These are phyloP conservation scores for Mycena alexandri DNA, from an alignment of 768 basidiomycete species.

Conservation along the genomic window DNA sequence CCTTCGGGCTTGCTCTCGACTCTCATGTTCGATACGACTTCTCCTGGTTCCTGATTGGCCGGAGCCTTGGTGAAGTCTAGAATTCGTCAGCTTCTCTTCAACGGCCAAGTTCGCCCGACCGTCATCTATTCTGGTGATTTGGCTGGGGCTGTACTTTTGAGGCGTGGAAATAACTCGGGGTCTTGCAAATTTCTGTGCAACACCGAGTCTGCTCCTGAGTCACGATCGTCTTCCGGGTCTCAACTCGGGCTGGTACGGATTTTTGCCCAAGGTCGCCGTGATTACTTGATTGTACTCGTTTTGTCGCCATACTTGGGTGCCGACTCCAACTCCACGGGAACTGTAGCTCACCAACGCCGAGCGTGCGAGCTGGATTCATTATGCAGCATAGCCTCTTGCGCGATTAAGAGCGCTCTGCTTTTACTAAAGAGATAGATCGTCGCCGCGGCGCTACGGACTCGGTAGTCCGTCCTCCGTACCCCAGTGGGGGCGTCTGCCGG, in stretches of 20 bases:
- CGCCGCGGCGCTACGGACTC: background rate
- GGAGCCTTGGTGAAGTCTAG: no score
- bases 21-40: background rate
- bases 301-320: constrained; percentile 4
- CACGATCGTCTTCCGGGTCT: background rate
- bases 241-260: background rate
- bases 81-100: no score
- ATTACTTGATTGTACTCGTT: background rate
- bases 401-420: background rate
- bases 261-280: background rate
- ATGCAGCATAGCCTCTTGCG: constrained; percentile 1
- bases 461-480: background rate
- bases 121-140: no score
- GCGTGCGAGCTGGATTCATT: background rate
- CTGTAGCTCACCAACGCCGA: constrained; percentile 2
- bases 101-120: no score
- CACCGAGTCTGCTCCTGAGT: background rate
- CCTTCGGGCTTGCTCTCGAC: background rate
- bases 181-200: background rate
- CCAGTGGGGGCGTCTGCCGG: background rate
- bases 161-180: background rate
- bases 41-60: no score
- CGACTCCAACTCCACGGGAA: background rate
- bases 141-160: background rate
- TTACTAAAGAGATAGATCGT: constrained; percentile 4